Evolutionary conservation across 2,329 filamentous ascomycete species (phyloP).

Genomic region (Cladosporium sphaerospermum): DNA sequence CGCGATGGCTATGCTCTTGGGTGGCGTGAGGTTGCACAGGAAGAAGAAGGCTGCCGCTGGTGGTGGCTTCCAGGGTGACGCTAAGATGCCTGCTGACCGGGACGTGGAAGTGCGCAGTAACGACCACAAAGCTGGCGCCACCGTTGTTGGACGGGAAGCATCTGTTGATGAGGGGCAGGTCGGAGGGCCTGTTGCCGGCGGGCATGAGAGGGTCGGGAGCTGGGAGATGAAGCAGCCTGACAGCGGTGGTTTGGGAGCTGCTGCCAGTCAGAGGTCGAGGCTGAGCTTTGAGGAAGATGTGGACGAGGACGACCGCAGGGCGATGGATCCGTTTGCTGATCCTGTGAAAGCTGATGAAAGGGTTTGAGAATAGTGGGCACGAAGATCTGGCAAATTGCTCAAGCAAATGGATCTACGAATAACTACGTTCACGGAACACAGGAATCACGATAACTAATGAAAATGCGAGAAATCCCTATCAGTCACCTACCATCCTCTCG

Average conservation of each 20-base stretch:
- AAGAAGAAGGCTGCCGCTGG: constrained; percentile 30
- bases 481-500: no score
- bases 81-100: constrained; percentile 49
- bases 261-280: constrained; percentile 26
- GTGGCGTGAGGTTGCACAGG: constrained; percentile 42
- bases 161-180: constrained; percentile 22
- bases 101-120: constrained; percentile 41
- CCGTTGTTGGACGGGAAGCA: constrained; percentile 4
- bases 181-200: constrained; percentile 28
- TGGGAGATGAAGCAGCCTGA: constrained; percentile 48
- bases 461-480: no score
- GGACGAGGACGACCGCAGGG: constrained; percentile 21
- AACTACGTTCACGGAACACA: no score
- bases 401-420: no score
- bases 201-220: constrained; percentile 50
- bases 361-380: constrained; percentile 32
- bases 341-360: constrained; percentile 44
- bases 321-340: constrained; percentile 33
- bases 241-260: constrained; percentile 15
- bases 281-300: constrained; percentile 43
- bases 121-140: constrained; percentile 32
- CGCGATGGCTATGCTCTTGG: constrained; percentile 37
- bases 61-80: constrained; percentile 49
- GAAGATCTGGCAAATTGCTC: no score
- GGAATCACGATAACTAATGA: no score